Evolutionary conservation across 2,329 filamentous ascomycete species (phyloP), one percentile per base, ranked within the genome.

Genomic region (Trichoderma sp.): DNA sequence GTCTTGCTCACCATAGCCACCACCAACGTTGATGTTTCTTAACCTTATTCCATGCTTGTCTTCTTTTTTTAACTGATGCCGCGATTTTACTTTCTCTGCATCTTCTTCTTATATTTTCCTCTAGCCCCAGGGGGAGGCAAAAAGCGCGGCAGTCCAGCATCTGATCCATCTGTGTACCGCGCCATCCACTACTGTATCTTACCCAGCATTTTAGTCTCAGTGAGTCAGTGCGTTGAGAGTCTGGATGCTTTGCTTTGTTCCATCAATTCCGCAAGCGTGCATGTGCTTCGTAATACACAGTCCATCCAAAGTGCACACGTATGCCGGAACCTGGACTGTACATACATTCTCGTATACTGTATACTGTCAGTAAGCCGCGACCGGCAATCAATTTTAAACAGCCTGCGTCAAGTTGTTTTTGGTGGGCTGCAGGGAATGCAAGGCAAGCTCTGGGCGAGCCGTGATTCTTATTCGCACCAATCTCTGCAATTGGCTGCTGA

Each of bases 361-460:
- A 28, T 17, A 57, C 28, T 57, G n/a, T 23, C 23, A 23, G 23
- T 13, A 36, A 36, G 34, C 34, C 17, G 43, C 28, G 62, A 53
- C 62, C 62, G 28, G 66, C 66, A 68, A 36, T 36, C 34, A 36
- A 69, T 69, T 69, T 69, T 69, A 69, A 58, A 68, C 28, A 67
- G 66, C 36, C 53, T 69, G 66, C 66, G 57, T 59, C 20, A 69
- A 59, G 57, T 59, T 68, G 59, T 39, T 69, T 69, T 69, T 68
- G 66, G 66, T 62, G 66, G 57, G 66, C 66, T 69, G 66, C 66
- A 69, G 66, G 66, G 66, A 69, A 69, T 69, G 66, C 66, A 69
- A 50, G 57, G 57, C 66, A 69, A n/a, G 66, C 66, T 69, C 63
- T 55, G 36, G 43, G 17, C 50, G 43, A 20, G n/a, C 57, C 20